Evolutionary conservation across 208 protist species (phyloP), one percentile per base, ranked within the genome.

Genomic region (Naegleria fowleri): DNA sequence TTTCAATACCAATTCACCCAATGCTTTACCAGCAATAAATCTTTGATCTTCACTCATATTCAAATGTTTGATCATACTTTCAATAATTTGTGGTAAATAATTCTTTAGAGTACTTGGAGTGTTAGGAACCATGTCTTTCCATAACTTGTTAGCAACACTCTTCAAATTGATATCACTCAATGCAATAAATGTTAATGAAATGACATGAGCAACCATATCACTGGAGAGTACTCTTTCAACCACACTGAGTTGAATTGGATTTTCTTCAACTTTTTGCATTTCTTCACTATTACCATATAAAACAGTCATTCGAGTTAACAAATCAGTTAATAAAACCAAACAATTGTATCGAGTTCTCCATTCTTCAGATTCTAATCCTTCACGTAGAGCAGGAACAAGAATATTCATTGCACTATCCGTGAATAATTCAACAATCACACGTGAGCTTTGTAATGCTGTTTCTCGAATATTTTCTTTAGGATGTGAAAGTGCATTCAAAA

Each of bases 401-500:
- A 79, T 38, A 9, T 75, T 36, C 7, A 90, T 15, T 33, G 38
- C 9, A 51, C 15, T 36, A 51, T 13, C 55, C 5, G 87, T 36
- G 36, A 51, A 97, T 33, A 97, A 93, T 83, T 94, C 94, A 90
- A 98, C 96, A 90, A 98, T 97, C 91, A 94, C 95, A 90, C 96
- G 94, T 43, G 96, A 96, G n/a, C 96, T 95, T n/a, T 92, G 92
- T 55, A 98, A 91, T 48, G 97, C 95, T 48, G 97, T 95, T 79
- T 96, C 95, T 89, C 97, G 95, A 15, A 98, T 96, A 86, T 94
- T 93, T 91, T 98, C 96, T 51, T 94, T 96, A 88, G 96, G 96
- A 94, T 98, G 96, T 25, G 96, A 96, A 25, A 98, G 93, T 15
- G 96, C 96, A 83, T 97, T 94, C 22, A 98, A 93, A 55, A 98